Base-by-base conservation (phyloP, 192 early-diverging fungal genomes). In the Coemansia sp. region DNA sequence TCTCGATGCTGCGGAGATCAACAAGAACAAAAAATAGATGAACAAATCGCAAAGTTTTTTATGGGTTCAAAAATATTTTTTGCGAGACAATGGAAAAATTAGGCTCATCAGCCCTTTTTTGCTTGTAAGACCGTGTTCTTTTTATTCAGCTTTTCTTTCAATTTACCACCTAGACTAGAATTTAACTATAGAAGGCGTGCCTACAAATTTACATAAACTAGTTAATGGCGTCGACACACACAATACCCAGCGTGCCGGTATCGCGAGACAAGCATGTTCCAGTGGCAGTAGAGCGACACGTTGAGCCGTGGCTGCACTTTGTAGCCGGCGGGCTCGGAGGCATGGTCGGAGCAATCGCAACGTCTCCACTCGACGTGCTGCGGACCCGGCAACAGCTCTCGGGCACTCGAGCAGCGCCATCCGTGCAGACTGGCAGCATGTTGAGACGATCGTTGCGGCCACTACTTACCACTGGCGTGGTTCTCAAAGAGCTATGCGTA, bases 311-410 rank as follows among this genome's bases (percentile, higher is more conserved):
- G 75, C 57, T 77, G 16, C 80, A 77, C 67, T 82, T 82, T 71
- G 65, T 82, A 16, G 75, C 75, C 0, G 75, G 75, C 26, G 75
- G 87, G 59, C 69, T 88, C 4, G 89, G 88, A 29, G 92, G 90
- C 0, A 85, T 87, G 89, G 79, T 88, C 23, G 96, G 94, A 29
- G 96, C 96, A 19, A 66, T 93, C 0, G 84, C 88, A 1, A 96
- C 94, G 23, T 96, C 91, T 49, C 96, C 96, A 0, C 82, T 98
- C 27, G 96, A 98, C 67, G 93, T 98, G 11, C 88, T 97, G 50
- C 96, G 95, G 64, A 97, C 95, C 5, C 88, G 95, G 27, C 82
- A 96, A 64, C 96, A 98, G 84, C 91, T 91, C 64, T 66, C 55
- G 35, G 64, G 77, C 19, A 31, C 23, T 3, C 60, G 26, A 35